Base-by-base conservation (phyloP, 257 asterid genomes). In the Cynanchum wilfordii region DNA sequence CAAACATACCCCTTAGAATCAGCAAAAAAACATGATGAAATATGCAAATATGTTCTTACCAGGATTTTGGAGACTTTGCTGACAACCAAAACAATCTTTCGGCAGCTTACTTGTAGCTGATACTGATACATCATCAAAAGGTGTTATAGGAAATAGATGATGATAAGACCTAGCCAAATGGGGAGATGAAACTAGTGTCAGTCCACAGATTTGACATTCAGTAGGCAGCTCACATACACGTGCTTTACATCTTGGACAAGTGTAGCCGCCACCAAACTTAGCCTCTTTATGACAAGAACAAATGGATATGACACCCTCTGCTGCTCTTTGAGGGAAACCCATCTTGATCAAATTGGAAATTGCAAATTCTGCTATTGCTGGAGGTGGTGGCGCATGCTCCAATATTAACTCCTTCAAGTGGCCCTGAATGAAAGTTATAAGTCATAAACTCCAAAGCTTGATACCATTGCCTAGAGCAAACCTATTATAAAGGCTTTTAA, bases 291-390 rank as follows among this genome's bases (percentile, higher is more conserved):
- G 99, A 75, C 99, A 95, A 27, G 96, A 87, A 79, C 99, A 95
- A 24, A 95, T 95, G 66, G 99, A 92, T 58, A 92, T 84, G 9
- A 85, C 91, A 68, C 97, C 95, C 83, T 92, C 96, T 33, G 98
- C 99, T 58, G 96, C 93, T 86, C 98, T 87, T 77, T 95, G 99
- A 56, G 99, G 97, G 78, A 95, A 95, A 9, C 98, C 99, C 98
- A 95, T 95, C 89, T 84, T 92, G 71, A 95, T 95, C 83, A 95
- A 82, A 88, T 89, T 94, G 29, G 99, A 89, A 72, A 87, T 70
- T 59, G 99, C 97, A 71, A 92, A 92, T 82, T 95, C 98, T 20
- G 97, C 99, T 80, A 95, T 92, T n/a, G 98, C 97, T 12, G 98
- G 98, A 66, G 99, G 97, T 19, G 99, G 99, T 2, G 97, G 98